Evolutionary conservation across 495 filamentous ascomycete genomes (phyloP).

Genomic region (Poronia punctata): DNA sequence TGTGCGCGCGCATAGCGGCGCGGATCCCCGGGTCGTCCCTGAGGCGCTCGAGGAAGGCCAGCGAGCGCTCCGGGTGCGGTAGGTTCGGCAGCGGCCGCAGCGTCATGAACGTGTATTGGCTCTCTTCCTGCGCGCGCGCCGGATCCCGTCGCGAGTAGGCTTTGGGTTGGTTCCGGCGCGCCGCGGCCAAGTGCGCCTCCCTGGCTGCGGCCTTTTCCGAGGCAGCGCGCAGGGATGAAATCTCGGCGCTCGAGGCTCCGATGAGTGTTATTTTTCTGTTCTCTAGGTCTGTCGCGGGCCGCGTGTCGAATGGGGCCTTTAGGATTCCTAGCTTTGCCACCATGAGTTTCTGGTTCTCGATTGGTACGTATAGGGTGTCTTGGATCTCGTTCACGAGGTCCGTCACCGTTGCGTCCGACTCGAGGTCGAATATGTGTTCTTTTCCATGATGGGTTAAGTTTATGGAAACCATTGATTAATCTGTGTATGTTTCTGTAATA

Average conservation of each 20-base stretch:
- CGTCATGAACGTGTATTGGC: constrained; percentile 72
- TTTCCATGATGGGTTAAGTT: constrained; percentile 53
- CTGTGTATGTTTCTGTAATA: background rate
- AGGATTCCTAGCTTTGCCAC: constrained; percentile 60
- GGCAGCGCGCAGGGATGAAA: constrained; percentile 40
- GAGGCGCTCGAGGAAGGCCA: constrained; percentile 69
- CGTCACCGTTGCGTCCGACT: constrained; percentile 42
- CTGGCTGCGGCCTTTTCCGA: constrained; percentile 33
- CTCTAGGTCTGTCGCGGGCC: constrained; percentile 43
- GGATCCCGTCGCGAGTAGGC: constrained; percentile 14
- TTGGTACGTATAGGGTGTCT: constrained; percentile 52
- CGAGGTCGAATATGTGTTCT: constrained; percentile 36
- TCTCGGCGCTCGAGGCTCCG: constrained; percentile 49
- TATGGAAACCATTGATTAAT: constrained; percentile 36
- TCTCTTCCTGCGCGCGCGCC: constrained; percentile 38
- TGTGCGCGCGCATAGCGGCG: constrained; percentile 71
- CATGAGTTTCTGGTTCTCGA: constrained; percentile 68
- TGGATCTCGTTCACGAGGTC: constrained; percentile 57
- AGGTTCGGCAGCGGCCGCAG: constrained; percentile 74
- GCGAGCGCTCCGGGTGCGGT: constrained; percentile 59
- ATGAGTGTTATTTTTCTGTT: constrained; percentile 57
- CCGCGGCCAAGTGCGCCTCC: constrained; percentile 28
- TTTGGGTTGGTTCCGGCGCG: constrained; percentile 28
- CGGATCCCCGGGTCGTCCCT: constrained; percentile 80
- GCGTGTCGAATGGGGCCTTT: constrained; percentile 45